A percentile compares a stretch with the other conserved stretches of the same genome.
These are phyloP conservation scores for Teunomyces gatunensis DNA, from an alignment of 805 yeast species.

Conservation along the genomic window DNA sequence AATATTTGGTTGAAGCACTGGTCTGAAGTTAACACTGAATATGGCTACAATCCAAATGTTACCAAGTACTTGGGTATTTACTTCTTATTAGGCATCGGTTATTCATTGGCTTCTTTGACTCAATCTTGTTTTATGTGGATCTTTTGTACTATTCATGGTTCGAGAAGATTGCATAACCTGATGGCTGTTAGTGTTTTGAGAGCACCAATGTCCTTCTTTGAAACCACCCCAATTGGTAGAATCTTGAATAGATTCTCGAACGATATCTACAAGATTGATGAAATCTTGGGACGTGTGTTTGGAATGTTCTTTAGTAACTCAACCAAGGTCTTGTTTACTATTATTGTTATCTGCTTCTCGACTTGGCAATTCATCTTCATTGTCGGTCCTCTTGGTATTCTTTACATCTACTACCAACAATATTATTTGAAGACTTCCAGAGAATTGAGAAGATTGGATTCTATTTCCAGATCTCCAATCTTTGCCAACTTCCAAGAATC, in stretches of 20 bases:
- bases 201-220: slow-evolving; percentile 95
- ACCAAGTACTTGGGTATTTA: slow-evolving; percentile 71
- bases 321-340: slow-evolving; percentile 67
- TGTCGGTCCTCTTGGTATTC: slow-evolving; percentile 62
- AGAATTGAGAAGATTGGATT: slow-evolving; percentile 79
- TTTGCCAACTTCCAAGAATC: slow-evolving; percentile 85
- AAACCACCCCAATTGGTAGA: slow-evolving; percentile 94
- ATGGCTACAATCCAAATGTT: slow-evolving; percentile 72
- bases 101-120: slow-evolving; percentile 56
- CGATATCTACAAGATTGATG: slow-evolving; percentile 88
- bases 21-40: slow-evolving; percentile 82
- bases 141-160: slow-evolving; percentile 79
- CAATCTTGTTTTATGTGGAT: slow-evolving; percentile 76
- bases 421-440: slow-evolving; percentile 75
- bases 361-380: slow-evolving; percentile 84
- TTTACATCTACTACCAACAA: slow-evolving; percentile 72
- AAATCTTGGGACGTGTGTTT: slow-evolving; percentile 66
- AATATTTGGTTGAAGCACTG: slow-evolving; percentile 95
- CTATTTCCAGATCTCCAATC: slow-evolving; percentile 76
- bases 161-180: slow-evolving; percentile 65
- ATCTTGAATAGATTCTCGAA: slow-evolving; percentile 86
- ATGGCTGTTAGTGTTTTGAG: slow-evolving; percentile 74
- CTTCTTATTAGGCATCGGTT: slow-evolving; percentile 66
- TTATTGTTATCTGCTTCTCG: slow-evolving; percentile 75
- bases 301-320: slow-evolving; percentile 63